Percentiles rank a stretch among this genome's conserved stretches.
phyloP scores from a whole-genome alignment of 1,284 basidiomycete species.

The Cutaneotrichosporon dermatis region DNA sequence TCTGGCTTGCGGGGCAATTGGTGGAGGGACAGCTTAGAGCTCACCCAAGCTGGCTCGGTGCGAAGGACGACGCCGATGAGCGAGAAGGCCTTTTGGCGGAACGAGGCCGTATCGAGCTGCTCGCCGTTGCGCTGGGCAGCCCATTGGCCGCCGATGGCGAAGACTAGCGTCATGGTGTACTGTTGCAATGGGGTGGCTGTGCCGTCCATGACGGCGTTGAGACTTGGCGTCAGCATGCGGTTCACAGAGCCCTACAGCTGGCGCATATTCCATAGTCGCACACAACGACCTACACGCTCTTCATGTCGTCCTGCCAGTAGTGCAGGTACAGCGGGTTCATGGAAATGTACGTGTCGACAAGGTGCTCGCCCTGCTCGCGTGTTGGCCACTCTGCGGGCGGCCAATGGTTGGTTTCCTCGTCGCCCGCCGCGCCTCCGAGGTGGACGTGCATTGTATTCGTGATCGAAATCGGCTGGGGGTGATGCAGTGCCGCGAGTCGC shows the following conservation, averaged over 20 bases:
- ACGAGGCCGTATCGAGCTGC: constrained; percentile 10
- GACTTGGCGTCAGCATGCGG: constrained; percentile 1
- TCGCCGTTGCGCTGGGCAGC: constrained; percentile 7
- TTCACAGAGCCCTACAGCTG: too few relatives aligned
- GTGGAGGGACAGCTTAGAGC: neutral
- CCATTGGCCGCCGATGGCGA: constrained; percentile 4
- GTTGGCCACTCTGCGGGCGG: constrained; percentile 9
- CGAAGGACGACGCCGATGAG: constrained; percentile 3
- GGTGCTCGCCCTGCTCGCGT: constrained; percentile 3
- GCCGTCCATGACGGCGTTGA: constrained; percentile 3
- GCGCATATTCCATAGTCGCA: too few relatives aligned
- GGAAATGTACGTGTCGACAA: constrained; percentile 6
- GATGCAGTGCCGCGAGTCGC: neutral
- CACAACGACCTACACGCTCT: neutral
- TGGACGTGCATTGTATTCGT: neutral
- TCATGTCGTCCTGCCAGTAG: constrained; percentile 1
- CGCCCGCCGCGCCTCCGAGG: neutral
- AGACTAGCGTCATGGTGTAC: constrained; percentile 10
- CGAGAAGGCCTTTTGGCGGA: constrained; percentile 4
- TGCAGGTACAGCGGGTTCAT: constrained; percentile 8
- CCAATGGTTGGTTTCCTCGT: neutral
- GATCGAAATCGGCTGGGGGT: neutral
- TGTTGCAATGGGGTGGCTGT: constrained; percentile 10
- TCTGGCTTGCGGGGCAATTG: too few relatives aligned
- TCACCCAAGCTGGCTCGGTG: constrained; percentile 8